Conservation (phyloP, 2,329 filamentous ascomycete species). For the Rugonectria rugulosa region DNA sequence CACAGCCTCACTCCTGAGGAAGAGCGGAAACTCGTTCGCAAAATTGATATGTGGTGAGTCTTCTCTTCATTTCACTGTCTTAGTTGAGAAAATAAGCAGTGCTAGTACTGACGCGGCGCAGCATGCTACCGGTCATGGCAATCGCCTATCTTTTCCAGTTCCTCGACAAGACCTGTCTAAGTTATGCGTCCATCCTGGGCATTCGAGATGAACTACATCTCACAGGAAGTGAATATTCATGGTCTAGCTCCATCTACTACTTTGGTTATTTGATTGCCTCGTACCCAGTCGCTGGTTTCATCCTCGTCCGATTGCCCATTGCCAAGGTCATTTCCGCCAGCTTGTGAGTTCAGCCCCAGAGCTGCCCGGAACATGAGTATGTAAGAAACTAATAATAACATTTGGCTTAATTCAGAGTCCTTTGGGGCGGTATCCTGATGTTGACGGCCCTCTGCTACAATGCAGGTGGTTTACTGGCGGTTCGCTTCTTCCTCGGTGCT, state of each 20-base stretch:
- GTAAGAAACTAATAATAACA: not conserved
- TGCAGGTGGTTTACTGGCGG: conserved; percentile 37
- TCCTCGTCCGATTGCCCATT: conserved; percentile 38
- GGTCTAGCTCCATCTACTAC: conserved; percentile 59
- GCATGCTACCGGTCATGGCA: conserved; percentile 61
- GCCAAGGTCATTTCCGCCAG: conserved; percentile 37
- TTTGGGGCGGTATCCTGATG: conserved; percentile 53
- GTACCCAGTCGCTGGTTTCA: conserved; percentile 34
- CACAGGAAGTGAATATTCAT: conserved; percentile 58
- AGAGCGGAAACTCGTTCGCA: conserved; percentile 9
- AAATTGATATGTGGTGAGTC: conserved; percentile 10
- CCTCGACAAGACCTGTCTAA: conserved; percentile 65
- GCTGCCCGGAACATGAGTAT: no score
- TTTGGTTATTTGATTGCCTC: conserved; percentile 55
- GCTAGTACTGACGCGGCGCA: conserved; percentile 30
- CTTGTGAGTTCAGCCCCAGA: conserved; percentile 14
- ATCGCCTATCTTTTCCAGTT: conserved; percentile 67
- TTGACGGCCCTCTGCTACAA: conserved; percentile 50
- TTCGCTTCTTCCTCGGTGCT: conserved; percentile 45
- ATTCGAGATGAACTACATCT: conserved; percentile 55
- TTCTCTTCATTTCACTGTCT: not conserved
- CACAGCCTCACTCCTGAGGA: conserved; percentile 4
- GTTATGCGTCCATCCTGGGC: conserved; percentile 59
- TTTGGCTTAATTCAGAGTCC: conserved; percentile 18
- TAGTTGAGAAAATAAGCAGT: no score